Conservation (phyloP, 1,139 yeast genomes). For the Meyerozyma carpophila region DNA sequence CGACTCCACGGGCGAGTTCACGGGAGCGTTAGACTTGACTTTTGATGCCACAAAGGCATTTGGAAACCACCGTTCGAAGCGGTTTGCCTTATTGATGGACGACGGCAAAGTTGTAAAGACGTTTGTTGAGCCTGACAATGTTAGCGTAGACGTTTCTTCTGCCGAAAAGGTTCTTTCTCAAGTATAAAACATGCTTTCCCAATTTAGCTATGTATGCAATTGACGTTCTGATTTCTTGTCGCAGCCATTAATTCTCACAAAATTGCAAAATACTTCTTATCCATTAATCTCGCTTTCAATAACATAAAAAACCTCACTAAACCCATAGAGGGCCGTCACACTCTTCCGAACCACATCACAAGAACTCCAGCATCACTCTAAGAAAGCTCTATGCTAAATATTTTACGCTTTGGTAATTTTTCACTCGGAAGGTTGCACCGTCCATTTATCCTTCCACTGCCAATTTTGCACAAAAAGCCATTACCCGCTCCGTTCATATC, state of each 20-base stretch:
- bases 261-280: no score
- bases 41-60: constrained; percentile 63
- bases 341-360: background rate
- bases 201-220: no score
- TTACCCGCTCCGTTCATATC: background rate
- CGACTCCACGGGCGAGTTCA: constrained; percentile 71
- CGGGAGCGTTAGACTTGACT: constrained; percentile 55
- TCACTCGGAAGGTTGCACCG: background rate
- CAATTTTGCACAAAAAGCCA: background rate
- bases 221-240: background rate
- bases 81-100: constrained; percentile 72
- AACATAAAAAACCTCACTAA: no score
- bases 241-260: background rate
- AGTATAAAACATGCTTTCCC: no score
- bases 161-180: constrained; percentile 31
- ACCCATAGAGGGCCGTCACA: no score
- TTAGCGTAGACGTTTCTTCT: constrained; percentile 52
- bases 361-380: background rate
- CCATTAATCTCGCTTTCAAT: no score
- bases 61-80: constrained; percentile 69
- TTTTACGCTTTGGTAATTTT: no score
- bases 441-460: background rate
- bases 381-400: background rate
- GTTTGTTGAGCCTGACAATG: constrained; percentile 78
- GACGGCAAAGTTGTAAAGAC: constrained; percentile 63